These are phyloP conservation scores for Rhododendron griersonianum DNA, from an alignment of 148 eudicot genomes.

Conservation along the genomic window DNA sequence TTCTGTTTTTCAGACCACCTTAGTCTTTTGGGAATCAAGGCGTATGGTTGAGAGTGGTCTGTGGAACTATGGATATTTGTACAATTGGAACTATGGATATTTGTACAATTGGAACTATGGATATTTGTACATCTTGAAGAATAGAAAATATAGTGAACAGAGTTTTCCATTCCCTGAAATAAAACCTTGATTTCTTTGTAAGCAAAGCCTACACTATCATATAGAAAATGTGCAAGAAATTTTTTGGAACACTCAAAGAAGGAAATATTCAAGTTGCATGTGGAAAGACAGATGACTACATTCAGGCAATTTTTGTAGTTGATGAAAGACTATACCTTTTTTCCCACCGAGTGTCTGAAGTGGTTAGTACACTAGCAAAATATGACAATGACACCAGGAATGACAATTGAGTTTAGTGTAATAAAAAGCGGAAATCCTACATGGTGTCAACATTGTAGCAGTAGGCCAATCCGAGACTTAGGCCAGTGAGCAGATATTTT, in stretches of 20 bases:
- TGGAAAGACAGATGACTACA: background rate
- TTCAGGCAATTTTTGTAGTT: background rate
- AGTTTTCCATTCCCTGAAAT: background rate
- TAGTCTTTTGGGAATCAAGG: background rate
- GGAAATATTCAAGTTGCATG: background rate
- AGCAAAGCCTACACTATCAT: background rate
- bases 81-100: background rate
- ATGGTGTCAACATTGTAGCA: background rate
- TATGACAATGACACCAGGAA: background rate
- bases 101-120: background rate
- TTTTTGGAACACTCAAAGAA: background rate
- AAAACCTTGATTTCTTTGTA: background rate
- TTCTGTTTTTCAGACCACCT: background rate
- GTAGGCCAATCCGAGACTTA: background rate
- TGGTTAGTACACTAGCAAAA: background rate
- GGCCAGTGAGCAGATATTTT: background rate
- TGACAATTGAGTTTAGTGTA: background rate
- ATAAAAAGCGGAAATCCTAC: background rate
- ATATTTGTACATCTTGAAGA: background rate
- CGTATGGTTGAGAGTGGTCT: background rate
- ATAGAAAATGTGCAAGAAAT: background rate
- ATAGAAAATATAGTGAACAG: background rate
- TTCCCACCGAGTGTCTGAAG: background rate
- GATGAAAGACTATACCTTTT: background rate
- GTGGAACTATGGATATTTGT: background rate